Percentiles rank a stretch among this genome's conserved stretches.
Conservation (phyloP, 2,329 filamentous ascomycete species). For the Cladosporium velox region DNA sequence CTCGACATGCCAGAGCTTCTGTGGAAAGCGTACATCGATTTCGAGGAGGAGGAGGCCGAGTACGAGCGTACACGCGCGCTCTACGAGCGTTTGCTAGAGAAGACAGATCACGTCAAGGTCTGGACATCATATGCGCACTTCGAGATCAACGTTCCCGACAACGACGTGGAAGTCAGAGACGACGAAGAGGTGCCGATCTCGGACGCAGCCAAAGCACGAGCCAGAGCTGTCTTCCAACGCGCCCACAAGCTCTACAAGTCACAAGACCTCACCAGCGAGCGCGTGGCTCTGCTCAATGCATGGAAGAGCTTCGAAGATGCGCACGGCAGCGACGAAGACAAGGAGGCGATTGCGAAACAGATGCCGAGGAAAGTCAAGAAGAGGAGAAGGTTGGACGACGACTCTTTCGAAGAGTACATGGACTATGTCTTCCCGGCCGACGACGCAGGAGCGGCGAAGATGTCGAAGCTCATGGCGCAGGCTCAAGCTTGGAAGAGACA, state of each 20-base stretch:
- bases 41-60: constrained; percentile 93
- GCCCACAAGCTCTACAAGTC: constrained; percentile 87
- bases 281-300: constrained; percentile 86
- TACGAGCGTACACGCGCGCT: constrained; percentile 78
- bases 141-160: constrained; percentile 89
- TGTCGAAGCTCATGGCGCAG: constrained; percentile 81
- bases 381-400: constrained; percentile 86
- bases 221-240: constrained; percentile 79
- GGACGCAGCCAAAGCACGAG: constrained; percentile 79
- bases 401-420: constrained; percentile 92
- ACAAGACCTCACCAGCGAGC: constrained; percentile 86
- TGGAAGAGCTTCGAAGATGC: constrained; percentile 91
- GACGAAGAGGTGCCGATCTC: constrained; percentile 64
- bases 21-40: constrained; percentile 98
- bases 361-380: constrained; percentile 95
- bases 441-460: constrained; percentile 69
- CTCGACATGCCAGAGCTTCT: constrained; percentile 97
- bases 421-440: constrained; percentile 97
- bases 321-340: constrained; percentile 73
- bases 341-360: constrained; percentile 82
- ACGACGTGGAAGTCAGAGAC: constrained; percentile 58
- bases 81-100: constrained; percentile 87
- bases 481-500: constrained; percentile 85
- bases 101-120: constrained; percentile 98
- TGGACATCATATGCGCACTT: constrained; percentile 99